Conservation (phyloP, 1,139 yeast species). For the Suzukiozyma palmioleophila region DNA sequence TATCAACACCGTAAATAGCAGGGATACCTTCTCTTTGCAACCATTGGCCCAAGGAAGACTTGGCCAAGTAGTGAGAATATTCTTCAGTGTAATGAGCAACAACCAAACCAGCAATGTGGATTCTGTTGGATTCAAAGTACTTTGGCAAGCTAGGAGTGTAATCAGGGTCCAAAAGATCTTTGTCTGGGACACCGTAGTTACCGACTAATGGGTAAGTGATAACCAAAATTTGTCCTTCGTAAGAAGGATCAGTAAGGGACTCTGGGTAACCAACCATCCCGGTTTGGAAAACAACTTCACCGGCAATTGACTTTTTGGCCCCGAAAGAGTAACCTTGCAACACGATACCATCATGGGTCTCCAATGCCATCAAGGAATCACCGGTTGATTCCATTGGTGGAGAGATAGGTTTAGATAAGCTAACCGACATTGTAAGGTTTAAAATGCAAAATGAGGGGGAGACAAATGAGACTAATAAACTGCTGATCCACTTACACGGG, state of each 20-base stretch:
- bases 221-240: conserved; percentile 95
- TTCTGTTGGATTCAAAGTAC: conserved; percentile 85
- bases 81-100: conserved; percentile 97
- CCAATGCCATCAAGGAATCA: conserved; percentile 82
- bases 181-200: conserved; percentile 98
- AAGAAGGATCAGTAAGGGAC: conserved; percentile 96
- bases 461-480: conserved; percentile 2
- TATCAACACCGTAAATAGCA: conserved; percentile 96
- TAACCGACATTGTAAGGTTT: conserved; percentile 13
- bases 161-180: conserved; percentile 66
- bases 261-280: conserved; percentile 99
- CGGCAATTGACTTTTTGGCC: conserved; percentile 84
- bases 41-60: conserved; percentile 91
- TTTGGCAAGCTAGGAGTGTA: conserved; percentile 74
- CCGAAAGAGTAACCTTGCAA: conserved; percentile 98
- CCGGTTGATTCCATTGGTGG: conserved; percentile 84
- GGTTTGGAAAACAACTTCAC: conserved; percentile 98
- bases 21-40: conserved; percentile 88
- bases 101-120: conserved; percentile 95
- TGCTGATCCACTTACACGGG: conserved; percentile 1
- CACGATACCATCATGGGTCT: conserved; percentile 84
- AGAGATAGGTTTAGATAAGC: conserved; percentile 68
- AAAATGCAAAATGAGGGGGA: conserved; percentile 7
- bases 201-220: conserved; percentile 97
- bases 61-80: conserved; percentile 89